A percentile compares a stretch with the other conserved stretches of the same genome.
Evolutionary conservation across 2,329 filamentous ascomycete genomes (phyloP).

Genomic region (Rosellinia necatrix): DNA sequence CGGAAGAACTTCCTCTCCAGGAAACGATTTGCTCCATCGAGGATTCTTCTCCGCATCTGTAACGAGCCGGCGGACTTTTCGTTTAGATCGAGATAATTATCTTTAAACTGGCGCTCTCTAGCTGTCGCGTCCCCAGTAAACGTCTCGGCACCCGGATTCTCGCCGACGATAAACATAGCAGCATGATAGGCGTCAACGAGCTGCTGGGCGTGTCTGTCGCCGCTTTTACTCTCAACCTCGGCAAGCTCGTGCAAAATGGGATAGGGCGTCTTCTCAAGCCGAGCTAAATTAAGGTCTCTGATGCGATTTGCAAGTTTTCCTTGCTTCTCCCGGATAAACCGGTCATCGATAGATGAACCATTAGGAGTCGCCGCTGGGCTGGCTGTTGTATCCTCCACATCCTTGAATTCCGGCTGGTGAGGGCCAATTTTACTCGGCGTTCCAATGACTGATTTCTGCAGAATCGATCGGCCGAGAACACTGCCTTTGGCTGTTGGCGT

Average conservation of each 20-base stretch:
- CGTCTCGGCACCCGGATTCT: constrained; percentile 65
- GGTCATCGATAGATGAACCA: constrained; percentile 67
- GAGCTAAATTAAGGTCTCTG: constrained; percentile 74
- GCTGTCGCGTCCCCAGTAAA: constrained; percentile 66
- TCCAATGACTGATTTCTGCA: constrained; percentile 87
- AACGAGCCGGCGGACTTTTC: constrained; percentile 66
- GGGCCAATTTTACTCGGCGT: constrained; percentile 70
- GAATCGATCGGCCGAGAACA: constrained; percentile 66
- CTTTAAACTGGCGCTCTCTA: constrained; percentile 75
- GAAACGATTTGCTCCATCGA: constrained; percentile 78
- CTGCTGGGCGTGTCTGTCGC: constrained; percentile 73
- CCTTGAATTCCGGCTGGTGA: constrained; percentile 69
- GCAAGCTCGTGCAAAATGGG: constrained; percentile 78
- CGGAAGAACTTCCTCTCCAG: constrained; percentile 81
- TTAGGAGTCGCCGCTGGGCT: constrained; percentile 51
- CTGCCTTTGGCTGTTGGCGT: constrained; percentile 52
- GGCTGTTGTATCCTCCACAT: constrained; percentile 65
- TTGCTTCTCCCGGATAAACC: constrained; percentile 83
- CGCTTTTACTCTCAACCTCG: constrained; percentile 71
- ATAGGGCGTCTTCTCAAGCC: constrained; percentile 68
- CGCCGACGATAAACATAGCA: constrained; percentile 76
- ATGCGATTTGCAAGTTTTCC: constrained; percentile 79
- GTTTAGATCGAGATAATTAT: constrained; percentile 77
- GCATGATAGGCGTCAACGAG: constrained; percentile 83
- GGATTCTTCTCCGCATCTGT: constrained; percentile 75